phyloP scores from a whole-genome alignment of 1,284 basidiomycete species.

The Stereum hirsutum region DNA sequence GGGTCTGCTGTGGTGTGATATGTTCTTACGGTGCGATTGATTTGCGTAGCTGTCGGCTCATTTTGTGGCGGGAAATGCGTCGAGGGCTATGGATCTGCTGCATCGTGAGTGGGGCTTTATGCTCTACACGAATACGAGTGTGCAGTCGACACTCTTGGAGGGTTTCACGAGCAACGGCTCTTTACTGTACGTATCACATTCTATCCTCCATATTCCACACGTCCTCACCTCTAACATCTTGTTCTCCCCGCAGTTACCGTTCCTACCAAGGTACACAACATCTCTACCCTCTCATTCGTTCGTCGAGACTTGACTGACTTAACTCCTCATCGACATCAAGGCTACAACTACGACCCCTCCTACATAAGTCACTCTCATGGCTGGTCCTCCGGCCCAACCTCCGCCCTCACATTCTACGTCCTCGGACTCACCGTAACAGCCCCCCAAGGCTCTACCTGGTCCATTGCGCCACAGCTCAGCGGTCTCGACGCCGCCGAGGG shows the following conservation, averaged over 20 bases:
- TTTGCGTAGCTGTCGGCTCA: slow-evolving; percentile 35
- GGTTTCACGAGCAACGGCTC: slow-evolving; percentile 43
- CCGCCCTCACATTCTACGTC: slow-evolving; percentile 32
- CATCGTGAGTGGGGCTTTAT: slow-evolving; percentile 45
- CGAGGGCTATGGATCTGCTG: slow-evolving; percentile 37
- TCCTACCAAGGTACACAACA: too few relatives aligned
- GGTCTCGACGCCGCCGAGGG: slow-evolving; percentile 30
- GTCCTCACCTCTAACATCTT: neutral
- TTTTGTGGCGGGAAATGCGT: slow-evolving; percentile 37
- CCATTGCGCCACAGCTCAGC: slow-evolving; percentile 30
- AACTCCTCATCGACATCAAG: too few relatives aligned
- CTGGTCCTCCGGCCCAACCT: slow-evolving; percentile 26
- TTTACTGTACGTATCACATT: slow-evolving; percentile 24
- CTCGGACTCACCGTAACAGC: slow-evolving; percentile 31
- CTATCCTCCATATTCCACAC: neutral
- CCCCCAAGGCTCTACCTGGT: slow-evolving; percentile 29
- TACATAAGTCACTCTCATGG: slow-evolving; percentile 36
- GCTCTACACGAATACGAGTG: slow-evolving; percentile 40
- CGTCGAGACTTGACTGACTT: too few relatives aligned
- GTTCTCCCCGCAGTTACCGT: slow-evolving; percentile 24
- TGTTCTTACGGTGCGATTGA: neutral
- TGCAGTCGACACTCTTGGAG: slow-evolving; percentile 41
- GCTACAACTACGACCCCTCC: slow-evolving; percentile 38
- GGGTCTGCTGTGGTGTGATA: neutral
- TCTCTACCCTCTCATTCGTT: too few relatives aligned